These are phyloP conservation scores for Telopea speciosissima DNA, from an alignment of 177 flowering plant genomes.

Conservation along the genomic window DNA sequence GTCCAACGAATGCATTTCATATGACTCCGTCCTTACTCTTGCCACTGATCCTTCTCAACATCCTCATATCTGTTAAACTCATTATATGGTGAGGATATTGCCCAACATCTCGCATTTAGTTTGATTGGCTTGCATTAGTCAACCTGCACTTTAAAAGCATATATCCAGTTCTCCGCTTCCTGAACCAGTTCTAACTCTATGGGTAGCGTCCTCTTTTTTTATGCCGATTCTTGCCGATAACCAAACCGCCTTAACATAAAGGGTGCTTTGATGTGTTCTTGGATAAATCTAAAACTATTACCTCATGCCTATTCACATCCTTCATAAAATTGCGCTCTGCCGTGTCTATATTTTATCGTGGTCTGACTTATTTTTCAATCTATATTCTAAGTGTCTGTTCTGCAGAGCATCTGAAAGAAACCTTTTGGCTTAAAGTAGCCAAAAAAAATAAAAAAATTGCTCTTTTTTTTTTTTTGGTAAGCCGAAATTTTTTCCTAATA, in stretches of 20 bases:
- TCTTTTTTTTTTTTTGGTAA: no score
- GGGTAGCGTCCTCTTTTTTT: background rate
- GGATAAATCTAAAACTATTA: background rate
- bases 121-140: background rate
- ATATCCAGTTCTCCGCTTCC: background rate
- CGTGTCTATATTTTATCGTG: no score
- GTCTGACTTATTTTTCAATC: background rate
- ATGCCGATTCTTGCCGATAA: background rate
- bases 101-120: background rate
- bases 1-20: background rate
- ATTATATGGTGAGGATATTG: no score
- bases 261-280: background rate
- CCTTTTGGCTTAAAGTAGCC: no score
- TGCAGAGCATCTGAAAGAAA: no score
- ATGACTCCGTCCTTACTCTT: background rate
- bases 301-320: background rate
- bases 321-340: no score
- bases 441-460: no score
- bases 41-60: background rate
- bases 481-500: no score
- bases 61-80: background rate
- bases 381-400: background rate
- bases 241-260: no score
- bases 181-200: background rate
- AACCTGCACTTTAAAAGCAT: background rate